Percentiles rank a stretch among this genome's conserved stretches.
Evolutionary conservation across 208 protist species (phyloP).

Genomic region (Leishmania arabica): DNA sequence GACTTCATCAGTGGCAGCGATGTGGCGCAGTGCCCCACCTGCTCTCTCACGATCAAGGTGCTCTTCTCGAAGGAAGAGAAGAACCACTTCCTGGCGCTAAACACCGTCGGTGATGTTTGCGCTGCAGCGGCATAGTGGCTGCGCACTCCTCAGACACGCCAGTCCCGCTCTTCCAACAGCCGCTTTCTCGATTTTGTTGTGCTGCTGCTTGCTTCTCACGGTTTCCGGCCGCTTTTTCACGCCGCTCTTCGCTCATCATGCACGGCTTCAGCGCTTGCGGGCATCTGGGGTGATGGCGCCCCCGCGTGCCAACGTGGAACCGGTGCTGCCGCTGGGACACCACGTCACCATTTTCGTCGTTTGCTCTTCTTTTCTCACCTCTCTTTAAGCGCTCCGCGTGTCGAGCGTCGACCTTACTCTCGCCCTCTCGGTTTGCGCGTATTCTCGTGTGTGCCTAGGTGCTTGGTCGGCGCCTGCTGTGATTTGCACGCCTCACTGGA

Average conservation of each 20-base stretch:
- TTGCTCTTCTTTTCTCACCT: background rate
- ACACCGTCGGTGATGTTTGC: background rate
- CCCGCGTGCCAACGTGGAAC: background rate
- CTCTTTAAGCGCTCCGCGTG: background rate
- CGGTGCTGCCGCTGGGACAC: background rate
- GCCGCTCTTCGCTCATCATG: background rate
- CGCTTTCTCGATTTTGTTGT: background rate
- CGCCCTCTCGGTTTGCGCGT: background rate
- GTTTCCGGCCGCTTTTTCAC: background rate
- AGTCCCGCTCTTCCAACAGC: background rate
- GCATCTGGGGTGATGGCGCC: background rate
- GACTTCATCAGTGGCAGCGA: constrained; percentile 75
- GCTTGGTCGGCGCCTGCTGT: background rate
- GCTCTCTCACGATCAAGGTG: constrained; percentile 87
- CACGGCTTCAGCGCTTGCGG: background rate
- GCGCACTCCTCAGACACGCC: background rate
- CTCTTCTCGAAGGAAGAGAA: constrained; percentile 68
- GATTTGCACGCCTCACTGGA: background rate
- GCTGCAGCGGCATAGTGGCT: constrained; percentile 30
- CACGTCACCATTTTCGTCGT: background rate
- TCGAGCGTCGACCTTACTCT: background rate
- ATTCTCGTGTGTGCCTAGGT: background rate
- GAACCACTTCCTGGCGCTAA: constrained; percentile 35
- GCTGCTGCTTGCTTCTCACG: background rate
- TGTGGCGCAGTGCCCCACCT: constrained; percentile 89